Evolutionary conservation across 129 eudicot genomes (phyloP), one percentile per base, ranked within the genome.

Genomic region (carrot (Daucus carota)): DNA sequence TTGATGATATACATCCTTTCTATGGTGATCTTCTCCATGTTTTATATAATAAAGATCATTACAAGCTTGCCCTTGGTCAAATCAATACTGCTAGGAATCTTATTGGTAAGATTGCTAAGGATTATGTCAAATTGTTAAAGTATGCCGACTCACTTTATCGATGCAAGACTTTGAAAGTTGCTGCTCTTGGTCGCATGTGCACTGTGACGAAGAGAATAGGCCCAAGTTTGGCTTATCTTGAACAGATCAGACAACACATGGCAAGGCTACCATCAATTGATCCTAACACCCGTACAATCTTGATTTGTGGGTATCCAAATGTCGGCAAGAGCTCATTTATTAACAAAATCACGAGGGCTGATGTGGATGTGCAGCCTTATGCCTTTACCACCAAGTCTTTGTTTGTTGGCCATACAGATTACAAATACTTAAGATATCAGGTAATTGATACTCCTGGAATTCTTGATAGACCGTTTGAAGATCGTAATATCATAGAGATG

Each of bases 151-250:
- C 98, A 1, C 91, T 93, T 0, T 93, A 93, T 73, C 75, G 98
- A 34, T 93, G 98, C 82, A 93, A 93, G 75, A 80, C 91, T 8
- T 80, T 93, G 22, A 93, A 93, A 76, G 97, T 93, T 78, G 98
- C 98, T 48, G 98, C 98, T 76, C 90, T 93, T 71, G 98, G 98
- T 29, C 90, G 98, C 20, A 93, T 93, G 98, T 93, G 98, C 73
- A 90, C 97, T 3, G 97, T 90, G 6, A 88, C 89, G 0, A 93
- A 93, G 77, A 75, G 98, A 45, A 82, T 93, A n/a, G 88, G 91
- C 28, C 98, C 98, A 28, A 93, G 98, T 83, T 80, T 93, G 81
- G 96, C 97, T 17, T 93, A 93, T 83, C 93, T 93, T 69, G 98
- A 93, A 42, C 96, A 93, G 84, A 87, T 93, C 38, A 87, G 98